Evolutionary conservation across 2,329 filamentous ascomycete genomes (phyloP), one percentile per base, ranked within the genome.

Genomic region (Aureobasidium sp.): DNA sequence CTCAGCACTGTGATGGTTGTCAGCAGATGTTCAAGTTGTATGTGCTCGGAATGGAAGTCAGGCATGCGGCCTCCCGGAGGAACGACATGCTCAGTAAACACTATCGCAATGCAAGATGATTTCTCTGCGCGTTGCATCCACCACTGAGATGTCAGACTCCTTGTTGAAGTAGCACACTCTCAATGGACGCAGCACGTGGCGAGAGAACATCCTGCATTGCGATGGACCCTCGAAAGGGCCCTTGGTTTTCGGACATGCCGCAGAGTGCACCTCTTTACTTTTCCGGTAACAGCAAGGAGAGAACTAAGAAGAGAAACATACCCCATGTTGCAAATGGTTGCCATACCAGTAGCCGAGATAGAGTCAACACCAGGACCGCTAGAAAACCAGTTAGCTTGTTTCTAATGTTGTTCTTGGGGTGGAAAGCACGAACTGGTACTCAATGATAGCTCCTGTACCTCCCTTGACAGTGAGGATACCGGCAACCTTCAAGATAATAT

Each of bases 401-500:
- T 43, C 36, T 12, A 9, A 10, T 9, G 4, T 17, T 66, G 69
- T 71, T 70, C 5, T 52, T 67, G 61, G 46, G 70, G 75, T 75
- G 68, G 77, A 24, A 77, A 65, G 15, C 10, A 43, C 5, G 10
- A 8, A 51, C 39, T 13, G 7, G 74, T 92, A 92, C 75, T 93
- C 89, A 46, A 92, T 84, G 69, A 96, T 96, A 57, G 88, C 87
- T 70, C 93, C 94, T 73, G 94, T 99, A 71, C 94, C 94, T 75
- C 94, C 94, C 84, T 97, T 97, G 72, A 99, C 94, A 56, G 94
- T 97, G 46, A 97, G 84, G 68, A 96, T 95, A 72, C 93, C 94
- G 69, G 94, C 94, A 67, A 97, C 89, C 86, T 97, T 96, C 63
- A 97, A 84, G 72, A 99, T 99, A 67, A 99, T 91, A 75, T 97